Conservation (phyloP, 805 yeast species). For the Candida wancherniae region DNA sequence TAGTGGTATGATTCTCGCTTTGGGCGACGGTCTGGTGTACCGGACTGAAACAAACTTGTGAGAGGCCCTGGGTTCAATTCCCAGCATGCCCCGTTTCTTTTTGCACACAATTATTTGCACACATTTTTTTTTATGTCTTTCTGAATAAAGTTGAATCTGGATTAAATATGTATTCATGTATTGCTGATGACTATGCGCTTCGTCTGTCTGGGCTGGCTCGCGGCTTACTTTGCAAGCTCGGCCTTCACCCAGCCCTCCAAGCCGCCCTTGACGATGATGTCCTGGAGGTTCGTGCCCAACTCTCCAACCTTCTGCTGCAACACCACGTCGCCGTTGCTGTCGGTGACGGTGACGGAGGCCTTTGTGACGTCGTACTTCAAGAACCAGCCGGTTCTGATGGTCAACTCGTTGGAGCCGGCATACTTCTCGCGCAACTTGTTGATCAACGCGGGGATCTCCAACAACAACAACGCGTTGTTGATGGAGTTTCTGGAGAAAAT, state of each 20-base stretch:
- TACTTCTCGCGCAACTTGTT: slow-evolving; percentile 69
- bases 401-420: slow-evolving; percentile 57
- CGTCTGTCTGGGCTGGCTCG: too few species aligned
- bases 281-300: slow-evolving; percentile 91
- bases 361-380: slow-evolving; percentile 89
- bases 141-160: not conserved
- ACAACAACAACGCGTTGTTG: slow-evolving; percentile 89
- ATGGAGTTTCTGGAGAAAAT: slow-evolving; percentile 94
- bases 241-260: slow-evolving; percentile 96
- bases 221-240: slow-evolving; percentile 46
- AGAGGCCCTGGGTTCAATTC: slow-evolving; percentile 24
- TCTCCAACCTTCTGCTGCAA: slow-evolving; percentile 90
- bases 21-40: slow-evolving; percentile 11
- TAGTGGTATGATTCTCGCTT: slow-evolving; percentile 24
- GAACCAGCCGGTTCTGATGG: slow-evolving; percentile 92
- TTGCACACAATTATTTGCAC: too few species aligned
- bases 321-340: slow-evolving; percentile 55
- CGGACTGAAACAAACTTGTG: slow-evolving; percentile 12
- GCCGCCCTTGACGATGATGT: slow-evolving; percentile 95
- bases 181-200: not conserved
- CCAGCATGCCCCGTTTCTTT: slow-evolving; percentile 19
- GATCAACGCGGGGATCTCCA: slow-evolving; percentile 88
- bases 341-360: slow-evolving; percentile 75
- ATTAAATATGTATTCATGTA: not conserved
- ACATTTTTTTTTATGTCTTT: not conserved